Base-by-base conservation (phyloP, 805 yeast species). In the Cyberlindnera petersonii region DNA sequence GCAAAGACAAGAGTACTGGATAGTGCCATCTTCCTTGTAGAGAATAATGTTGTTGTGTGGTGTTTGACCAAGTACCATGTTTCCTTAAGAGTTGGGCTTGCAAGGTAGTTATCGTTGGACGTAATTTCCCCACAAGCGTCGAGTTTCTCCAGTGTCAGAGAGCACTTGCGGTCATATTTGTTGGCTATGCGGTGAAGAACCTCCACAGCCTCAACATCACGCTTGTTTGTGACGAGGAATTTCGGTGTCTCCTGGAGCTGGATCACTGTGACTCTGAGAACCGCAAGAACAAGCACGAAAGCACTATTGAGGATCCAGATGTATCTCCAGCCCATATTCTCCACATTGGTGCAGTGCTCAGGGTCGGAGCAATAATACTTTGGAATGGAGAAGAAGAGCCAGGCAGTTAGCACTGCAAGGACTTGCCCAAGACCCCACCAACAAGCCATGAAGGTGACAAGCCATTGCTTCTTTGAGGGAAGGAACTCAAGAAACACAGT, bases 391-490 rank as follows among this genome's bases (percentile, higher is more conserved):
- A 75, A 59, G 38, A 71, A 70, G 1, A 73, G 77, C 75, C 78
- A 75, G 1, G 76, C 66, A 20, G 70, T 46, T 21, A 72, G 50
- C 20, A 61, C 64, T 5, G 75, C 71, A 26, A 74, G 58, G 4
- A 75, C 66, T 48, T 75, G 79, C 24, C 80, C 80, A 24, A 75
- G 58, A 26, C 77, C 72, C 82, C 81, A 75, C 71, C 68, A 76
- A 22, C 67, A 60, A 24, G 77, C 73, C 60, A 74, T 66, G 26
- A 70, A 61, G 3, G 78, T 72, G 30, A 68, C 65, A 42, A 74
- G 50, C 65, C 68, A 73, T 47, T 73, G 77, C 47, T 71, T 56
- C 33, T 62, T 68, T 32, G 63, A 60, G 6, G 79, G 79, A 31
- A 74, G 56, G 42, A 65, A 71, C 46, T 72, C 77, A 27, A 73